Evolutionary conservation across 2,329 filamentous ascomycete species (phyloP), one percentile per base, ranked within the genome.

Genomic region (Diaporthe amygdali): DNA sequence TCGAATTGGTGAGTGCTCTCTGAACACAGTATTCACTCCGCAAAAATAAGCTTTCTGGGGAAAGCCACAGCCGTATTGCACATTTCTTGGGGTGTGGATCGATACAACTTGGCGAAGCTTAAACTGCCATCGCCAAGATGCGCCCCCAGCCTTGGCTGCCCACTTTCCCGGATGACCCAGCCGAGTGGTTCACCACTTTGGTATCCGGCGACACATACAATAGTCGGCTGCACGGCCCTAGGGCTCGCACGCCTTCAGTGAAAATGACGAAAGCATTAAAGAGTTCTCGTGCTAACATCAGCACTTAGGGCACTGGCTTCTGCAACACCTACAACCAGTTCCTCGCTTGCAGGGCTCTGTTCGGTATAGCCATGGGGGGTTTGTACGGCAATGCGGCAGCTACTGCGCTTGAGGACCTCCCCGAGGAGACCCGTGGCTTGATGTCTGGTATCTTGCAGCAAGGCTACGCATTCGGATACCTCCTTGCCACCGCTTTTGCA

Each of bases 321-420:
- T 88, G 88, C 73, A 79, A 85, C 0, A 94, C 90, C 0, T 94
- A 93, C 76, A 77, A 84, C 61, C 89, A 93, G 75, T 96, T 96
- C 77, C 84, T 96, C 27, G 93, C 91, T 14, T 93, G 93, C 14
- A 87, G 94, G 49, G 90, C 91, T 51, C 83, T 96, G 3, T 96
- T 95, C 77, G 94, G 93, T 55, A 81, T 96, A 52, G 93, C 93
- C 76, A 96, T 96, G 93, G 94, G 94, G 47, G 94, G 93, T 74
- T 75, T 95, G 2, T 91, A 95, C 80, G 94, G 94, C 69, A 94
- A 94, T 76, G 93, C 92, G 2, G 92, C 92, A 12, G 92, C 93
- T 5, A 95, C 93, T 76, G 93, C 93, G 0, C 86, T 96, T 12
- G 94, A 96, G 77, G 93, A 94, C 76, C 89, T 91, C 72, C 92